Conservation (phyloP, 768 basidiomycete species). For the Termitomyces heimii region DNA sequence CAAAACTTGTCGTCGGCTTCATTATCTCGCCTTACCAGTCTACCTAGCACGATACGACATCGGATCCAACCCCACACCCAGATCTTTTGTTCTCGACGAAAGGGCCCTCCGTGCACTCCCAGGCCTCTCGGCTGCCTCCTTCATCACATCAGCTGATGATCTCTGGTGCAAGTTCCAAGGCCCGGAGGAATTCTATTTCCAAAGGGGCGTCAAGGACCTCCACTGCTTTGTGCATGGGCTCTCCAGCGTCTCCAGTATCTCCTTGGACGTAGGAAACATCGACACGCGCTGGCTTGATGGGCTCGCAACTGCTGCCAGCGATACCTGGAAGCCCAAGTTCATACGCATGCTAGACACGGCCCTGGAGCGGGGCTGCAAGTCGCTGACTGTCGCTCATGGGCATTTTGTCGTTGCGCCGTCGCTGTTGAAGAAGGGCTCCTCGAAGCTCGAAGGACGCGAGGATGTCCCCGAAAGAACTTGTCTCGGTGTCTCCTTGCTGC, state of each 20-base stretch:
- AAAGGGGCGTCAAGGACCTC: slow-evolving; percentile 12
- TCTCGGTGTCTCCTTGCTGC: neutral
- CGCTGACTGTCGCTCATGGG: slow-evolving; percentile 14
- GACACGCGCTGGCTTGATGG: slow-evolving; percentile 18
- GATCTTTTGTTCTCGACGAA: slow-evolving; percentile 11
- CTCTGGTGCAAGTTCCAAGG: slow-evolving; percentile 16
- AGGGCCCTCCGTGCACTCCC: slow-evolving; percentile 11
- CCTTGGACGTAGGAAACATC: slow-evolving; percentile 14
- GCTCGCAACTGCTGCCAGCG: slow-evolving; percentile 8
- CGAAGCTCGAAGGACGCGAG: neutral
- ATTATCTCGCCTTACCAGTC: slow-evolving; percentile 15
- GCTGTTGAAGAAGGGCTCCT: neutral
- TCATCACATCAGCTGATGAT: slow-evolving; percentile 14
- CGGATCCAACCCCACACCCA: slow-evolving; percentile 1
- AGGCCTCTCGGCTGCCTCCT: slow-evolving; percentile 13
- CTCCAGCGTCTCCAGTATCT: slow-evolving; percentile 7
- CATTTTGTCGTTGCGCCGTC: slow-evolving; percentile 11
- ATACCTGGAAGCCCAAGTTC: slow-evolving; percentile 14
- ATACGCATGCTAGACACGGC: slow-evolving; percentile 11
- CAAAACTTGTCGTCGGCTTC: slow-evolving; percentile 13
- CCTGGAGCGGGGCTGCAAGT: slow-evolving; percentile 11
- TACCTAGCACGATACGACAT: slow-evolving; percentile 17
- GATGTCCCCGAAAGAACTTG: neutral
- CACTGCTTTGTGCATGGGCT: slow-evolving; percentile 12
- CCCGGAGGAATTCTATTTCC: slow-evolving; percentile 8